phyloP scores from a whole-genome alignment of 148 eudicot genomes.

The Persicaria maculosa region DNA sequence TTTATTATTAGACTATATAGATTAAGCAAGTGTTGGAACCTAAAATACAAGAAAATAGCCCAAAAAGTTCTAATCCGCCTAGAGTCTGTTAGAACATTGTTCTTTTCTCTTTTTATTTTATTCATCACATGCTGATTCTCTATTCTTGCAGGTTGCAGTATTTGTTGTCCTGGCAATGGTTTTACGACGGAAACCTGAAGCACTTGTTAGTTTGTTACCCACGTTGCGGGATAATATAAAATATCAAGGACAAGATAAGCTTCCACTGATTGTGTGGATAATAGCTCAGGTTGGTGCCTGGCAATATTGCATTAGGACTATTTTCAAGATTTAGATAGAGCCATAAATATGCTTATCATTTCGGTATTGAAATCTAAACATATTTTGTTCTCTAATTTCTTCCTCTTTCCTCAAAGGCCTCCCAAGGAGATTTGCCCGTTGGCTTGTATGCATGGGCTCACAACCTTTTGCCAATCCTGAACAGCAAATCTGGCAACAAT shows the following conservation, averaged over 20 bases:
- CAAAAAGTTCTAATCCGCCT: too few species aligned
- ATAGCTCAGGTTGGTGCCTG: constrained; percentile 45
- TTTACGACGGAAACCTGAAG: constrained; percentile 73
- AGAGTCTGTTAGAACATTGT: too few species aligned
- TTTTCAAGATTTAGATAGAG: neutral
- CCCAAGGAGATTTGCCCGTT: constrained; percentile 63
- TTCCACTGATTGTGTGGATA: constrained; percentile 66
- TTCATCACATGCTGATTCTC: neutral
- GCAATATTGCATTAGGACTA: neutral
- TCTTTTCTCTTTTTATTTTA: neutral
- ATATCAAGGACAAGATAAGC: constrained; percentile 80
- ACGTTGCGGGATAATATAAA: constrained; percentile 50
- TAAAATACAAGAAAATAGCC: too few species aligned
- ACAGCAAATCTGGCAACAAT: constrained; percentile 50
- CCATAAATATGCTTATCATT: neutral
- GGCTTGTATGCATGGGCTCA: constrained; percentile 71
- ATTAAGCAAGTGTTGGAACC: too few species aligned
- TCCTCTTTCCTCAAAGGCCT: constrained; percentile 37
- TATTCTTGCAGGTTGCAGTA: constrained; percentile 56
- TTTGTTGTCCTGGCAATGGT: constrained; percentile 76
- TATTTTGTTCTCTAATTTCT: neutral
- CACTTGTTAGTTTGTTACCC: constrained; percentile 42
- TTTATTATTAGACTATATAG: too few species aligned
- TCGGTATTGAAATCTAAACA: neutral
- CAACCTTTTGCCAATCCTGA: constrained; percentile 53